Base-by-base conservation (phyloP, 805 yeast genomes). In the Lipomyces mesembrius region DNA sequence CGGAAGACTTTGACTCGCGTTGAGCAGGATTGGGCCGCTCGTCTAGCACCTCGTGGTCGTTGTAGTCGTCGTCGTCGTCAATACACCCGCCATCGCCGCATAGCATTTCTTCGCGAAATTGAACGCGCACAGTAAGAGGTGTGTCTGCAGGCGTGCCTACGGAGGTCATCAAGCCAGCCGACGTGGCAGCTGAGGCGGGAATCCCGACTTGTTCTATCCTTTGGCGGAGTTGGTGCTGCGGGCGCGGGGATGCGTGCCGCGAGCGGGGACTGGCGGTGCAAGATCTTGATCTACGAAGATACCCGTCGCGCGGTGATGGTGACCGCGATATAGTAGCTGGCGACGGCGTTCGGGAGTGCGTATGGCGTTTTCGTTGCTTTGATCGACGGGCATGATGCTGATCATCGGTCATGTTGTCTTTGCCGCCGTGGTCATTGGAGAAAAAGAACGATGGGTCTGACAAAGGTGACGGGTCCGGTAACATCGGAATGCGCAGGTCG, bases 381-480 rank as follows among this genome's bases (percentile, higher is more conserved):
- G 58, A 49, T 17, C 8, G 32, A 1, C 32, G 12, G 37, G 57
- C 29, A 37, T 20, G 37, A 17, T n/a, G 52, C 25, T 20, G 59
- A n/a, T 32, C 62, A 43, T 22, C 54, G 32, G 51, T 32, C 53
- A 25, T 20, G 37, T 17, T 34, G 25, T 25, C 51, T 5, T 43
- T 17, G 6, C 11, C 49, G 9, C 8, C 22, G 3, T 17, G 11
- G 11, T 7, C 22, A 54, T 11, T 20, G 43, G 17, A 20, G 39
- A 27, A 7, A 39, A 58, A 57, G 29, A 67, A 64, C 9, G 62
- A 27, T 5, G 62, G 70, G 20, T 64, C 70, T 22, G 67, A 46
- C 22, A 67, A 14, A 12, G 70, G 70, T 8, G 70, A 53, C 14
- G 70, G 70, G 49, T 67, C 70, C 22, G 70, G 70, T 8, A 67